Percentiles rank a stretch among this genome's conserved stretches.
Conservation (phyloP, 2,329 filamentous ascomycete genomes). For the Allantophomopsis lycopodina region DNA sequence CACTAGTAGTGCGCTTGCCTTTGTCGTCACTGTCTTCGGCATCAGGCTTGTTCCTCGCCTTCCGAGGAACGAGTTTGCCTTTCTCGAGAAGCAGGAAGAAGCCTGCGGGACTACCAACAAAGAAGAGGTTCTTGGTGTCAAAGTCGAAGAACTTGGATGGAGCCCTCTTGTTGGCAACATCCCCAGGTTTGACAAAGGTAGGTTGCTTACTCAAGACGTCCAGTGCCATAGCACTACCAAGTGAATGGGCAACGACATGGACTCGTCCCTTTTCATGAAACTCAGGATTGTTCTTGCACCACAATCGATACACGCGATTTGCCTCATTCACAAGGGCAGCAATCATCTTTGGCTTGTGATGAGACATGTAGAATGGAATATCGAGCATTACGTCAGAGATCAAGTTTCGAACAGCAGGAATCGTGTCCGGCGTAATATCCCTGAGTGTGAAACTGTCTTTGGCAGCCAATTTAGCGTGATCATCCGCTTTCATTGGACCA, state of each 20-base stretch:
- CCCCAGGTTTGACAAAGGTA: conserved; percentile 44
- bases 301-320: conserved; percentile 88
- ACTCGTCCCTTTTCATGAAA: conserved; percentile 73
- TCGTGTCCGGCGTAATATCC: conserved; percentile 83
- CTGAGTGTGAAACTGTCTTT: conserved; percentile 58
- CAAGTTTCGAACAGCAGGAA: conserved; percentile 83
- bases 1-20: conserved; percentile 53
- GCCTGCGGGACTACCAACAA: conserved; percentile 78
- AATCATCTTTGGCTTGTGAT: conserved; percentile 93
- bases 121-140: conserved; percentile 77
- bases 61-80: conserved; percentile 57
- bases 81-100: conserved; percentile 86
- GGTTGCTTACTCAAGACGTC: conserved; percentile 87
- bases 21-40: conserved; percentile 48
- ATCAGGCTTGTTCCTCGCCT: conserved; percentile 62
- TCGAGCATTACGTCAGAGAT: conserved; percentile 98
- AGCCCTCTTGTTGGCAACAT: conserved; percentile 24
- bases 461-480: conserved; percentile 36
- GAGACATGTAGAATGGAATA: conserved; percentile 93
- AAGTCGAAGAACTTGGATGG: conserved; percentile 67
- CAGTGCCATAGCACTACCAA: conserved; percentile 88
- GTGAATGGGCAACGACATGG: conserved; percentile 83
- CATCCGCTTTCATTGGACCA: conserved; percentile 41
- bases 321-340: conserved; percentile 78
- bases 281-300: conserved; percentile 85